Evolutionary conservation across 805 yeast genomes (phyloP), one percentile per base, ranked within the genome.

Genomic region (Myxozyma vanderwaltii): DNA sequence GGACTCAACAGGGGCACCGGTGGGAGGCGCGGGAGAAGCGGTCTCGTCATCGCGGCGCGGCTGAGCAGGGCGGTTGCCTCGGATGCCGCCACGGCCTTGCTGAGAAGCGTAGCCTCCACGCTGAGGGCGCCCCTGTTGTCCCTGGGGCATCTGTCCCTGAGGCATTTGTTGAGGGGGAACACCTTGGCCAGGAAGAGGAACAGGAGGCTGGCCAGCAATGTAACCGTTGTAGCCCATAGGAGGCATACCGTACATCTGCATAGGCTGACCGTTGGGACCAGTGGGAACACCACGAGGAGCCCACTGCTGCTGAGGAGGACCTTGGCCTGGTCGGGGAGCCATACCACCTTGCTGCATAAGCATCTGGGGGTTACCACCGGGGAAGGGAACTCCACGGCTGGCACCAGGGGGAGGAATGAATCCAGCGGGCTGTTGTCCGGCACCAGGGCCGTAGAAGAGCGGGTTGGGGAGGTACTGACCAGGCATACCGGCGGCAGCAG

Each of bases 251-350:
- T 89, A 89, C 72, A 88, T 83, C 70, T 88, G 89, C 56, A 80
- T 79, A 72, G 95, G 95, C 76, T 86, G 91, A 68, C 94, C 96
- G 75, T 86, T 86, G 72, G 91, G 92, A 62, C 86, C 88, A 66
- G 84, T 81, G 75, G 84, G 80, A 21, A 55, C 61, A 64, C 84
- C 85, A 72, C 84, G 87, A 68, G 84, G 83, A 63, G 68, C 71
- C 76, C 76, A 73, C 68, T 74, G 77, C 58, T 72, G 76, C 64
- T 70, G 74, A 49, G 70, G 70, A 44, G 67, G 66, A 38, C 71
- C 72, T 61, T 69, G 71, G 24, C 66, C 67, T 24, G 71, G 68
- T 35, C 72, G 73, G 47, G 73, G 69, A 27, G 71, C 71, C 65
- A 75, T 58, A 38, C 63, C 67, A 23, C 63, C 70, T 53, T 57